Percentiles rank a stretch among this genome's conserved stretches.
Conservation (phyloP, 1,139 yeast species). For the Yamadazyma epiphylla region DNA sequence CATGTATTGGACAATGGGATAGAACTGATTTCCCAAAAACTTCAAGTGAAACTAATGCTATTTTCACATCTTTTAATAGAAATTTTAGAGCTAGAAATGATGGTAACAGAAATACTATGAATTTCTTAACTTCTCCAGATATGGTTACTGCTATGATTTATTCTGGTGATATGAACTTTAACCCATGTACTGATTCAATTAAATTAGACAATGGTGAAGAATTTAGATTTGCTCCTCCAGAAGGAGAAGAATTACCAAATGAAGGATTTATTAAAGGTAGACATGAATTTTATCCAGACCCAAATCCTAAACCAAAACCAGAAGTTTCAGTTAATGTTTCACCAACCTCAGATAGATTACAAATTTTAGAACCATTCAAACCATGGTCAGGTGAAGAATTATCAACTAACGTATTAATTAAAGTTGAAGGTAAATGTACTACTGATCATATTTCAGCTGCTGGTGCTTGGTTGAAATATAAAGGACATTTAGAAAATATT, state of each 20-base stretch:
- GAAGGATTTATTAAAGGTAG: constrained; percentile 83
- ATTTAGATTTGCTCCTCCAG: constrained; percentile 74
- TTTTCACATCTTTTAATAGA: constrained; percentile 93
- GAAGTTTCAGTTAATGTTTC: constrained; percentile 69
- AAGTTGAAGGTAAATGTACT: constrained; percentile 97
- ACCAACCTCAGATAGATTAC: constrained; percentile 70
- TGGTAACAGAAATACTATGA: constrained; percentile 95
- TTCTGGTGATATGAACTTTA: constrained; percentile 84
- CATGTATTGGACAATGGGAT: constrained; percentile 99
- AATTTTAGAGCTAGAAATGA: constrained; percentile 97
- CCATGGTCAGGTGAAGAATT: constrained; percentile 86
- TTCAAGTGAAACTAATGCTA: constrained; percentile 69
- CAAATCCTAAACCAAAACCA: constrained; percentile 69
- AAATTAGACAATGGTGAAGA: constrained; percentile 58
- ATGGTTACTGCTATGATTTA: constrained; percentile 95
- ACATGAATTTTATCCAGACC: constrained; percentile 77
- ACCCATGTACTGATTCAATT: constrained; percentile 80
- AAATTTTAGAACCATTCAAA: constrained; percentile 81
- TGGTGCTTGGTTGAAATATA: constrained; percentile 98
- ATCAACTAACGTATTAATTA: constrained; percentile 68
- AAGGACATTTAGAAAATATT: constrained; percentile 95
- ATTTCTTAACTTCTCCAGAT: constrained; percentile 94
- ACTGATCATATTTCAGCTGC: constrained; percentile 99
- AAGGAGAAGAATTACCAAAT: constrained; percentile 81
- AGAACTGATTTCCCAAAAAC: constrained; percentile 64